Evolutionary conservation across 768 basidiomycete species (phyloP), one percentile per base, ranked within the genome.

Genomic region (Tylopilus sp.): DNA sequence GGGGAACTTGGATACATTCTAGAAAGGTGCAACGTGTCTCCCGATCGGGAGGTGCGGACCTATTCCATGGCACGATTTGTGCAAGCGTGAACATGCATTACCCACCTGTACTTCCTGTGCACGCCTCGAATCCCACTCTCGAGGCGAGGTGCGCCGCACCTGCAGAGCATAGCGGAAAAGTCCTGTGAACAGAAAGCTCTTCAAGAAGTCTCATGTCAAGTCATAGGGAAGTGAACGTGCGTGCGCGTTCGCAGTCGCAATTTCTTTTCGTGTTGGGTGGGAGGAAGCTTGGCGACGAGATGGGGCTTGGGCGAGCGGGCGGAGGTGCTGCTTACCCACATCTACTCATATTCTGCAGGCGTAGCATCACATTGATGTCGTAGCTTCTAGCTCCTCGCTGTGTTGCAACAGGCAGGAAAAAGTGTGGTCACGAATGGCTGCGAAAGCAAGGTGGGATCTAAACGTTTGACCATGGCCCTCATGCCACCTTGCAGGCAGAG

Each of bases 401-500:
- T 50, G 44, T 68, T 65, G 56, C 53, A 57, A 43, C 60, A 47
- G 51, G 54, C 63, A 63, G 66, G 66, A 55, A 38, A 43, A 53
- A 58, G 46, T 53, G 61, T 43, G 65, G 66, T 58, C 48, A 31
- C 56, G 42, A 57, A 47, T 45, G 51, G 31, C 58, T 65, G 66
- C 63, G 47, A 66, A 49, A 46, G 34, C 57, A 53, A 52, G 56
- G 45, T 63, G 55, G 52, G 41, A 65, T 60, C 63, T 61, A 25
- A 53, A 40, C n/a, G n/a, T n/a, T n/a, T n/a, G n/a, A n/a, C 47
- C 40, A 53, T 53, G 34, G 46, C 42, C 46, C 47, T 40, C 58
- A 56, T 55, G 61, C 66, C 60, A 63, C 58, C 64, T 53, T 60
- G 66, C 64, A 66, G 63, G 64, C 50, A 63, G 34, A 60, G 50